A percentile compares a stretch with the other conserved stretches of the same genome.
Evolutionary conservation across 768 basidiomycete species (phyloP).

Genomic region (Kwoniella europaea): DNA sequence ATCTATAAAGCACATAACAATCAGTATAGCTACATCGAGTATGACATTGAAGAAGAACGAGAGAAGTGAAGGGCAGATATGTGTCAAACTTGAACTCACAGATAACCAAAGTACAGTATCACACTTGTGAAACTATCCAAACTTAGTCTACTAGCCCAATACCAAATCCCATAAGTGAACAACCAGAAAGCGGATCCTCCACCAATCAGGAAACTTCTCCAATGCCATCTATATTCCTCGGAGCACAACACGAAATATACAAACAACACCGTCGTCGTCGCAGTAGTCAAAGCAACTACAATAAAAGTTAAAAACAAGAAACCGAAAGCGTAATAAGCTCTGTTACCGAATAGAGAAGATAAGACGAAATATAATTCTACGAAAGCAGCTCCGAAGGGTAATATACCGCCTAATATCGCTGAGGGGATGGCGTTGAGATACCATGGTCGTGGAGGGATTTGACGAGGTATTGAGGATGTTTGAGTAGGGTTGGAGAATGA

Average conservation of each 20-base stretch:
- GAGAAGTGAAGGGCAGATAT: no score
- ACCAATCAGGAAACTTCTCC: conserved; percentile 89
- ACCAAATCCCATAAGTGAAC: conserved; percentile 79
- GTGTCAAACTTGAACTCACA: conserved; percentile 57
- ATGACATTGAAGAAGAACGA: no score
- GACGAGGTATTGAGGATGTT: conserved; percentile 92
- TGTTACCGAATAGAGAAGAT: conserved; percentile 79
- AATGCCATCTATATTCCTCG: conserved; percentile 98
- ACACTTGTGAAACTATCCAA: conserved; percentile 80
- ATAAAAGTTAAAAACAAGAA: conserved; percentile 86
- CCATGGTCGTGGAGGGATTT: conserved; percentile 84
- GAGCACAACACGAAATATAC: conserved; percentile 83
- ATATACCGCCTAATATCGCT: conserved; percentile 81
- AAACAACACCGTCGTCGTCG: conserved; percentile 78
- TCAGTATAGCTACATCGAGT: no score
- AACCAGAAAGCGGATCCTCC: conserved; percentile 94
- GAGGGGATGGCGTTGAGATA: conserved; percentile 81
- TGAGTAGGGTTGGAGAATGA: conserved; percentile 82
- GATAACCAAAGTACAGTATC: conserved; percentile 86
- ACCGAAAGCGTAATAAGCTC: conserved; percentile 85
- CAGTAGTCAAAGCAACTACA: conserved; percentile 82
- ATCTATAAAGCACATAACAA: conserved; percentile 35
- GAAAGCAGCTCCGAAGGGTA: conserved; percentile 94
- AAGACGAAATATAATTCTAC: conserved; percentile 93
- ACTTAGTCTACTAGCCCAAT: conserved; percentile 73